A percentile compares a stretch with the other conserved stretches of the same genome.
Conservation (phyloP, 2,329 filamentous ascomycete species). For the Akanthomyces muscarius region DNA sequence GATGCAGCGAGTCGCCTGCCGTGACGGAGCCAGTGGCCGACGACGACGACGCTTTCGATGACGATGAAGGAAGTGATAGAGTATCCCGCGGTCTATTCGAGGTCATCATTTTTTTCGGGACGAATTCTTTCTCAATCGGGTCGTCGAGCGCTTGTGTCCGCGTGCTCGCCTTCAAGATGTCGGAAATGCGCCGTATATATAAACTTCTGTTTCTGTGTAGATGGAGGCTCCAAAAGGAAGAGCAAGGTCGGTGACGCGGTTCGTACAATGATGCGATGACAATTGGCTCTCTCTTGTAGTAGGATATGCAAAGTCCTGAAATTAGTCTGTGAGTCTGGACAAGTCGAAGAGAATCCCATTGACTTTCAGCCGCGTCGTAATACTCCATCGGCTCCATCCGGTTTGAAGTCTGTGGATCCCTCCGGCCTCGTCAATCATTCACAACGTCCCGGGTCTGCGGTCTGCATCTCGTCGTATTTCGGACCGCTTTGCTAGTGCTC, state of each 20-base stretch:
- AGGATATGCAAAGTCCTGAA: neutral
- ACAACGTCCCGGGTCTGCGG: neutral
- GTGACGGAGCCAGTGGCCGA: neutral
- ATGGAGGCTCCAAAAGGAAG: neutral
- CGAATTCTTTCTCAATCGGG: neutral
- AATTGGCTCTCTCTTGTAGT: neutral
- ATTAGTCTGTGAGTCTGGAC: neutral
- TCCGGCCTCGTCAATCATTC: neutral
- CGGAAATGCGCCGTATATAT: neutral
- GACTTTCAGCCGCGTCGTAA: conserved; percentile 8
- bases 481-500: neutral
- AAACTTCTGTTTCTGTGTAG: neutral
- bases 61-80: neutral
- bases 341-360: neutral
- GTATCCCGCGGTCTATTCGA: neutral
- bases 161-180: neutral
- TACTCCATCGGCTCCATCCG: neutral
- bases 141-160: neutral
- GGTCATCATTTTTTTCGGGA: neutral
- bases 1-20: neutral
- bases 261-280: neutral
- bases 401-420: neutral
- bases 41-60: neutral
- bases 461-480: conserved; percentile 4
- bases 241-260: neutral